phyloP scores from a whole-genome alignment of 2,329 filamentous ascomycete genomes.

The Exophiala calicioides region DNA sequence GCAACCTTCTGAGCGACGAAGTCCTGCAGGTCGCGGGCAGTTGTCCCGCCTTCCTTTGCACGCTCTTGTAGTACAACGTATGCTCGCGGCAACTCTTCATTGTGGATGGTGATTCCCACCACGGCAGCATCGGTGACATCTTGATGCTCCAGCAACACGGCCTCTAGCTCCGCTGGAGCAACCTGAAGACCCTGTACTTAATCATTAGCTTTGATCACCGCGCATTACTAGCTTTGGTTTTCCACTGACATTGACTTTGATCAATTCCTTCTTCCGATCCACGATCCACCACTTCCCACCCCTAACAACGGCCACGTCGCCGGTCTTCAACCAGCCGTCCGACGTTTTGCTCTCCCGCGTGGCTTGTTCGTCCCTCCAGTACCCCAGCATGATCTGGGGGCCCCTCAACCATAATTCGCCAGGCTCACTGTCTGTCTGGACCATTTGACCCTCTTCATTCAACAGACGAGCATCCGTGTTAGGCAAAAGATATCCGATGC shows the following conservation, averaged over 20 bases:
- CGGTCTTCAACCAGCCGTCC: conserved; percentile 72
- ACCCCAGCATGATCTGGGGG: conserved; percentile 40
- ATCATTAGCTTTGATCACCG: too few species aligned
- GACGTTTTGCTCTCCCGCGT: conserved; percentile 53
- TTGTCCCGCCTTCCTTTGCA: conserved; percentile 45
- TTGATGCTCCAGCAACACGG: conserved; percentile 46
- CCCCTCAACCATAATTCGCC: conserved; percentile 57
- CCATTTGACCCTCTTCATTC: conserved; percentile 66
- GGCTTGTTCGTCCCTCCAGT: conserved; percentile 41
- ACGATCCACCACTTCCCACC: conserved; percentile 81
- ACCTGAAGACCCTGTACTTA: conserved; percentile 56
- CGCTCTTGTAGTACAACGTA: conserved; percentile 54
- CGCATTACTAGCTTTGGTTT: too few species aligned
- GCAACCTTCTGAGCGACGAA: conserved; percentile 51
- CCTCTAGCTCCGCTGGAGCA: conserved; percentile 50
- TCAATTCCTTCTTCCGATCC: conserved; percentile 66
- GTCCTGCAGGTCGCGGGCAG: conserved; percentile 43
- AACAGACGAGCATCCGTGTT: conserved; percentile 59
- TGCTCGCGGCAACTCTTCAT: conserved; percentile 39
- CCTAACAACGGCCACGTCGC: conserved; percentile 75
- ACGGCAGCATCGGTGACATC: conserved; percentile 49
- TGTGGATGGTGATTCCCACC: conserved; percentile 43
- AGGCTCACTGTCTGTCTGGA: conserved; percentile 61
- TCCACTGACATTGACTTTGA: conserved; percentile 65
- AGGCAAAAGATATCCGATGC: conserved; percentile 50